Conservation (phyloP, 805 yeast species). For the Lipomyces japonicus region DNA sequence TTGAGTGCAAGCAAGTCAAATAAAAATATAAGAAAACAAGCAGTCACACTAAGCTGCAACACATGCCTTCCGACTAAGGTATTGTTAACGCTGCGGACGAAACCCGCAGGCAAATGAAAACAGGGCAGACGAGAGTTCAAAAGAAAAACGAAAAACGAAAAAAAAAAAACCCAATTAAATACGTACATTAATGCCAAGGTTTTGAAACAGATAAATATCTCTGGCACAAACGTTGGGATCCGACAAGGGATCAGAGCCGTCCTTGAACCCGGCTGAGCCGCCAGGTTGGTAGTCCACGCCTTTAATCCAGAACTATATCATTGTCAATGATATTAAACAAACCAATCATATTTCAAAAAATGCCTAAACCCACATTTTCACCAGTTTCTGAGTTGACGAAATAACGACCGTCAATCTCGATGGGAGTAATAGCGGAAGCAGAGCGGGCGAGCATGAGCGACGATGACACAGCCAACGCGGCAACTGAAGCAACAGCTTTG, state of each 20-base stretch:
- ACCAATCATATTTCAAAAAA: neutral
- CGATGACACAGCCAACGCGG: conserved; percentile 9
- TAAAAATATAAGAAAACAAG: no score
- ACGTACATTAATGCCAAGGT: conserved; percentile 64
- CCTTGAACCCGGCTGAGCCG: conserved; percentile 63
- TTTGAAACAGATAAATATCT: conserved; percentile 75
- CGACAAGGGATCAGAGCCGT: conserved; percentile 65
- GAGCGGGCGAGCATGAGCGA: conserved; percentile 10
- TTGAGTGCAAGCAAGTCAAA: no score
- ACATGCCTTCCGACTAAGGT: no score
- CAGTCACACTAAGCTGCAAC: no score
- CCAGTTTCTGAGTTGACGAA: conserved; percentile 72
- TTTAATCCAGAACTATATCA: conserved; percentile 59
- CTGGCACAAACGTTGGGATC: conserved; percentile 70
- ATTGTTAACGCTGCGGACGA: no score
- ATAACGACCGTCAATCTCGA: conserved; percentile 62
- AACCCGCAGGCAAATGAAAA: no score
- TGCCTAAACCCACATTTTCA: conserved; percentile 61
- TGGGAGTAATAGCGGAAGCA: conserved; percentile 51
- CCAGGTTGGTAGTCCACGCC: conserved; percentile 98
- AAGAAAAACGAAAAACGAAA: neutral
- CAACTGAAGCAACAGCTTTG: conserved; percentile 1
- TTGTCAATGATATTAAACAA: neutral
- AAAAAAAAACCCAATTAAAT: neutral
- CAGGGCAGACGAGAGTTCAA: no score